Conservation (phyloP, 2,329 filamentous ascomycete species). For the Aspergillus sp. region DNA sequence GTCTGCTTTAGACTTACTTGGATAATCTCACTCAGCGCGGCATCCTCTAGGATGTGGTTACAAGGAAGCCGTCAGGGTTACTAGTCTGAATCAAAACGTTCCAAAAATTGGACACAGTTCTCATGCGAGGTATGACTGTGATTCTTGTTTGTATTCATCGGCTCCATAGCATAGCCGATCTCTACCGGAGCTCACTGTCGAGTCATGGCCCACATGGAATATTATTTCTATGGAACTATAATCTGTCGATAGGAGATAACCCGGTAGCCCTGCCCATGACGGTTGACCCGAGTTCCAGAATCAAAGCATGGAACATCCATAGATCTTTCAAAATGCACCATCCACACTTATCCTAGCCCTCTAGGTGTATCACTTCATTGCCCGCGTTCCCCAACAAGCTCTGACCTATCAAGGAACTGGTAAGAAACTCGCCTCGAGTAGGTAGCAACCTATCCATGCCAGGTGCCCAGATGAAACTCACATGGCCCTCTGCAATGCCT, state of each 20-base stretch:
- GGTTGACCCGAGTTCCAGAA: neutral
- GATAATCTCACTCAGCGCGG: neutral
- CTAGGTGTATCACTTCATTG: neutral
- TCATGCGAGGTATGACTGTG: too few species aligned
- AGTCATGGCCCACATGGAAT: too few species aligned
- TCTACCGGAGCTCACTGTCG: neutral
- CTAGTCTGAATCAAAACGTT: neutral
- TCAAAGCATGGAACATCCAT: neutral
- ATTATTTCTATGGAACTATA: neutral
- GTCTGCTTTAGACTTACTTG: neutral
- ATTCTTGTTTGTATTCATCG: neutral
- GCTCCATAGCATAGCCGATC: neutral
- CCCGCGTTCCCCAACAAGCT: neutral
- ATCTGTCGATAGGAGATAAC: neutral
- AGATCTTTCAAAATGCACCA: neutral
- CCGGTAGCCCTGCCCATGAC: neutral
- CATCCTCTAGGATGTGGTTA: neutral
- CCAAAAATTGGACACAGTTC: neutral
- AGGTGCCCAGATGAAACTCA: neutral
- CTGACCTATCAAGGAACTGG: too few species aligned
- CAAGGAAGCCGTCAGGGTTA: too few species aligned
- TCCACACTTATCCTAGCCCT: neutral
- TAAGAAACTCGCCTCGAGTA: neutral
- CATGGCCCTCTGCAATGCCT: neutral
- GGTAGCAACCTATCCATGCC: too few species aligned